These are phyloP conservation scores for Nicotiana rustica DNA, from an alignment of 305 asterid genomes.

Conservation along the genomic window DNA sequence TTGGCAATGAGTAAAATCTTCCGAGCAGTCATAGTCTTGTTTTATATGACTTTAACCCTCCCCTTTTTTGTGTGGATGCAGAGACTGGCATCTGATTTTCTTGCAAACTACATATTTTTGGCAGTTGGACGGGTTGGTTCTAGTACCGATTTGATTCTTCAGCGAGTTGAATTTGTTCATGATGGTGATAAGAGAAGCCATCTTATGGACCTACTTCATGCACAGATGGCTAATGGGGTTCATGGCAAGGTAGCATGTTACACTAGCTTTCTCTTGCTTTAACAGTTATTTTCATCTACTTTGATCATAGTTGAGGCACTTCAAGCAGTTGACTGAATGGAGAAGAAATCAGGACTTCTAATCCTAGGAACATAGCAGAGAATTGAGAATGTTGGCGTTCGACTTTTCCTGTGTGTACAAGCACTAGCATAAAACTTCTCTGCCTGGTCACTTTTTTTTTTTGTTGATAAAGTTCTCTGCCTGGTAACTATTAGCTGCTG, in stretches of 20 bases:
- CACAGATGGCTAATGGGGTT: slow-evolving; percentile 68
- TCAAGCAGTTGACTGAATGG: not conserved
- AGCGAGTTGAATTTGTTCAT: slow-evolving; percentile 76
- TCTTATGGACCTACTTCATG: slow-evolving; percentile 94
- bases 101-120: slow-evolving; percentile 82
- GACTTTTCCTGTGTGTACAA: not conserved
- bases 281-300: not conserved
- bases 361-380: slow-evolving; percentile 11
- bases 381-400: not conserved
- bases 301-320: slow-evolving; percentile 1
- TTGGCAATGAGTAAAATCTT: slow-evolving; percentile 1
- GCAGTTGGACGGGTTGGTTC: slow-evolving; percentile 91
- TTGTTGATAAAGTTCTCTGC: not conserved
- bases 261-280: slow-evolving; percentile 16
- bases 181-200: slow-evolving; percentile 82
- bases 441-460: not conserved
- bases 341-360: not conserved
- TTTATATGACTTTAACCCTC: slow-evolving; percentile 29
- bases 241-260: slow-evolving; percentile 60
- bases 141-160: slow-evolving; percentile 81
- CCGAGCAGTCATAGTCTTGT: slow-evolving; percentile 2
- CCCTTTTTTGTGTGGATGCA: slow-evolving; percentile 46
- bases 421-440: not conserved
- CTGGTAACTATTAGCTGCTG: slow-evolving; percentile 4
- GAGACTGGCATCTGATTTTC: slow-evolving; percentile 94